Evolutionary conservation across 2,329 filamentous ascomycete genomes (phyloP).

Genomic region (Cladobotryum mycophilum): DNA sequence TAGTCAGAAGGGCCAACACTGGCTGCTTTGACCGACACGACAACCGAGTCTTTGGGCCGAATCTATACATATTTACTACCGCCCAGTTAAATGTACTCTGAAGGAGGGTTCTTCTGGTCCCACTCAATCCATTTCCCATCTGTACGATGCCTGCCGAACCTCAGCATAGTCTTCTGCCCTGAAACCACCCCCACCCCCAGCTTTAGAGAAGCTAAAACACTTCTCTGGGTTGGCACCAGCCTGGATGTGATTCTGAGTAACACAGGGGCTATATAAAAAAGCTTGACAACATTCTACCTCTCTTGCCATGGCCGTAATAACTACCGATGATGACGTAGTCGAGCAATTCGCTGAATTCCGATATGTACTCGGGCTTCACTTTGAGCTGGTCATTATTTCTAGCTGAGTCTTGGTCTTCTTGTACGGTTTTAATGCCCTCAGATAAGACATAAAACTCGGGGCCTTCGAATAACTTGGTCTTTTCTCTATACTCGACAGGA

Average conservation of each 20-base stretch:
- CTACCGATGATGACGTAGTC: slow-evolving; percentile 87
- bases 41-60: slow-evolving; percentile 76
- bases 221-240: slow-evolving; percentile 60
- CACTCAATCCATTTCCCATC: slow-evolving; percentile 89
- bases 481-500: no score
- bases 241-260: slow-evolving; percentile 60
- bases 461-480: no score
- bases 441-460: no score
- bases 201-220: slow-evolving; percentile 93
- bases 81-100: slow-evolving; percentile 71
- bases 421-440: no score
- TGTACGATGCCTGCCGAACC: slow-evolving; percentile 73
- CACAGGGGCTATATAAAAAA: slow-evolving; percentile 85
- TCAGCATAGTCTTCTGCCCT: slow-evolving; percentile 76
- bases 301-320: slow-evolving; percentile 81
- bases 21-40: slow-evolving; percentile 83
- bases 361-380: slow-evolving; percentile 98
- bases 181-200: slow-evolving; percentile 95
- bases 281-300: slow-evolving; percentile 76
- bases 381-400: slow-evolving; percentile 98
- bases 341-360: slow-evolving; percentile 86
- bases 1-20: slow-evolving; percentile 68
- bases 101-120: slow-evolving; percentile 71
- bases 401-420: no score
- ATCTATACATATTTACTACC: slow-evolving; percentile 88